Percentiles rank a stretch among this genome's conserved stretches.
Conservation (phyloP, 2,329 filamentous ascomycete genomes). For the Didymella pinodella region DNA sequence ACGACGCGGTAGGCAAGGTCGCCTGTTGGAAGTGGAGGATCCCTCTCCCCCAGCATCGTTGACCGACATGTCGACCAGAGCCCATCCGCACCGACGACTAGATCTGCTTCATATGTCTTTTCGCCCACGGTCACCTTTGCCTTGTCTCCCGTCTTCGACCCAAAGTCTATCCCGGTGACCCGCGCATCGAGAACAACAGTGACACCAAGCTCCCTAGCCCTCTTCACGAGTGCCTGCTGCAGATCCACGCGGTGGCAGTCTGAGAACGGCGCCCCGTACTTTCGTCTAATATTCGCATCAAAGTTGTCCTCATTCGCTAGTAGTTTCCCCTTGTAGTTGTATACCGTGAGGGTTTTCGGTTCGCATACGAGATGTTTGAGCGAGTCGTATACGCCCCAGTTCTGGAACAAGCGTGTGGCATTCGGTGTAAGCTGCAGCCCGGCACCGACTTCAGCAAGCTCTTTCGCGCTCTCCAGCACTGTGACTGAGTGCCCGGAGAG, state of each 20-base stretch:
- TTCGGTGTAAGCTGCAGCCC: slow-evolving; percentile 50
- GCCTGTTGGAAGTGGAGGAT: slow-evolving; percentile 59
- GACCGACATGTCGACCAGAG: slow-evolving; percentile 67
- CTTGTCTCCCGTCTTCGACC: slow-evolving; percentile 36
- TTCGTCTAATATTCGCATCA: slow-evolving; percentile 59
- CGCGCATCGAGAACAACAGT: slow-evolving; percentile 59
- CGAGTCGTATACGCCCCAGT: slow-evolving; percentile 59
- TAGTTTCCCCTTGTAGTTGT: slow-evolving; percentile 60
- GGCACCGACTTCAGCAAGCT: slow-evolving; percentile 54
- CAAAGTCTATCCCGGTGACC: slow-evolving; percentile 60
- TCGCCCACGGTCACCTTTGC: slow-evolving; percentile 55
- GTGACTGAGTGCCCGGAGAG: slow-evolving; percentile 52
- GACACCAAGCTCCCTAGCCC: slow-evolving; percentile 63
- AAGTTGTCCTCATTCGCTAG: slow-evolving; percentile 63
- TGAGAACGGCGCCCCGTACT: slow-evolving; percentile 66
- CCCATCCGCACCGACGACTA: slow-evolving; percentile 70
- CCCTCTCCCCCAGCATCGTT: slow-evolving; percentile 28
- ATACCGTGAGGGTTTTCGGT: slow-evolving; percentile 61
- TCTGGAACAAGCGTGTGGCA: slow-evolving; percentile 58
- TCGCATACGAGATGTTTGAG: slow-evolving; percentile 52
- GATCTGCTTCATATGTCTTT: slow-evolving; percentile 57
- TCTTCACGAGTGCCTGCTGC: slow-evolving; percentile 61
- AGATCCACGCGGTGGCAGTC: slow-evolving; percentile 70
- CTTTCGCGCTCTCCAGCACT: slow-evolving; percentile 53
- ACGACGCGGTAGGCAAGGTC: slow-evolving; percentile 72